Evolutionary conservation across 1,284 basidiomycete species (phyloP), one percentile per base, ranked within the genome.

Genomic region (Malassezia sp.): DNA sequence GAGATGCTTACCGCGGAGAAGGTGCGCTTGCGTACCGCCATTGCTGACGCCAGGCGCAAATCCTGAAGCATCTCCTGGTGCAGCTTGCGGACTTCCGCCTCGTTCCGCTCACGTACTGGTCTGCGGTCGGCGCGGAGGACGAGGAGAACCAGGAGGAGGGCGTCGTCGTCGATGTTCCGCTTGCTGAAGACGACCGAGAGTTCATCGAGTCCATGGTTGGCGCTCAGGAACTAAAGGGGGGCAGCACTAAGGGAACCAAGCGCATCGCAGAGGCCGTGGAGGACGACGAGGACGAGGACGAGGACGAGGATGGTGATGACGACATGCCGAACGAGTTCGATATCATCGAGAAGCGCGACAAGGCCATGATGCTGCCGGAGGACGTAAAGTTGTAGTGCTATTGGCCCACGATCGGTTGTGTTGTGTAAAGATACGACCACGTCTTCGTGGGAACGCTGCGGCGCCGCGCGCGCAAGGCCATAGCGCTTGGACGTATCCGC

Each of bases 1-100:
- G 82, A 87, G 60, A 74, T 74, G 49, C 75, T 97, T 54, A 82
- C 81, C 4, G 72, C 78, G 33, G 87, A 93, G 71, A 54, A 56
- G 43, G n/a, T n/a, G n/a, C n/a, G n/a, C n/a, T n/a, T n/a, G n/a
- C n/a, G n/a, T n/a, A n/a, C n/a, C n/a, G n/a, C n/a, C n/a, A n/a
- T n/a, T n/a, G n/a, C n/a, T n/a, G n/a, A n/a, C n/a, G n/a, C n/a
- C n/a, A n/a, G n/a, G 66, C 66, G 7, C 66, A 69, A 46, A 67
- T 69, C 38, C 55, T 69, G 37, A 69, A 69, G 54, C 64, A 65
- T 41, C 54, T 69, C 21, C 39, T 69, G 14, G 56, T 67, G 17
- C 62, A 63, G 37, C 59, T 65, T 53, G 58, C 66, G 4, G 52
- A 52, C 15, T 69, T 69, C 60, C 52, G 57, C 4, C 50, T 69